phyloP scores from a whole-genome alignment of 495 filamentous ascomycete genomes.

The Neurospora terricola region DNA sequence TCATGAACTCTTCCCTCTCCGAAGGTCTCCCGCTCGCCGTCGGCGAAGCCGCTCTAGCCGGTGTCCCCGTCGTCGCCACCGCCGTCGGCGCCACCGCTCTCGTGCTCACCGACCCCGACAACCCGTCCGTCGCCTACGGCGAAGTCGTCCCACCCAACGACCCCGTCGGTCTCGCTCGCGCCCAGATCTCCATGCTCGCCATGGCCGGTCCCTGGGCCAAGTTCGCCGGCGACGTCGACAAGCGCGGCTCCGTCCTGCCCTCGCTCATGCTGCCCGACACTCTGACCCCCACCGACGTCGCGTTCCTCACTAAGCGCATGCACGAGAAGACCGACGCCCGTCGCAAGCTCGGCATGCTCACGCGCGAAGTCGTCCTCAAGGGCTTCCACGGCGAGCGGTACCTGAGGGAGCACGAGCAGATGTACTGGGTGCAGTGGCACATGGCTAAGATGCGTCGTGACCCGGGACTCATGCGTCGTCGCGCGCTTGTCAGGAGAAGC shows the following conservation, averaged over 20 bases:
- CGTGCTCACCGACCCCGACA: slow-evolving; percentile 50
- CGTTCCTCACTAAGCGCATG: slow-evolving; percentile 47
- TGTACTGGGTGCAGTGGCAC: slow-evolving; percentile 47
- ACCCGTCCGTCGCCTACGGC: slow-evolving; percentile 45
- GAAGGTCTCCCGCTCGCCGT: slow-evolving; percentile 58
- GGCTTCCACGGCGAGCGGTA: slow-evolving; percentile 54
- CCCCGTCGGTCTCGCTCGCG: slow-evolving; percentile 45
- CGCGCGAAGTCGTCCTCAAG: slow-evolving; percentile 48
- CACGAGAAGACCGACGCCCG: slow-evolving; percentile 50
- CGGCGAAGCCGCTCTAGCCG: slow-evolving; percentile 54
- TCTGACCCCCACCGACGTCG: slow-evolving; percentile 43
- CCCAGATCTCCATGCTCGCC: slow-evolving; percentile 52
- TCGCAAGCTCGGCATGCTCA: slow-evolving; percentile 50
- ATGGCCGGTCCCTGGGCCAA: slow-evolving; percentile 49
- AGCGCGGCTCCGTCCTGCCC: slow-evolving; percentile 14
- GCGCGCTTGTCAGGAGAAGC: neutral
- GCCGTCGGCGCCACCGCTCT: slow-evolving; percentile 55
- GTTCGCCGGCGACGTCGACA: slow-evolving; percentile 11
- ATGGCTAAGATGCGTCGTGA: slow-evolving; percentile 9
- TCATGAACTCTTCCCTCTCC: slow-evolving; percentile 58
- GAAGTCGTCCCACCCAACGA: slow-evolving; percentile 57
- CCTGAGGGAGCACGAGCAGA: slow-evolving; percentile 59
- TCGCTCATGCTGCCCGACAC: slow-evolving; percentile 35
- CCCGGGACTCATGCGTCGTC: neutral
- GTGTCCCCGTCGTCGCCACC: slow-evolving; percentile 54